phyloP scores from a whole-genome alignment of 805 yeast genomes.

The Henningerozyma blattae region DNA sequence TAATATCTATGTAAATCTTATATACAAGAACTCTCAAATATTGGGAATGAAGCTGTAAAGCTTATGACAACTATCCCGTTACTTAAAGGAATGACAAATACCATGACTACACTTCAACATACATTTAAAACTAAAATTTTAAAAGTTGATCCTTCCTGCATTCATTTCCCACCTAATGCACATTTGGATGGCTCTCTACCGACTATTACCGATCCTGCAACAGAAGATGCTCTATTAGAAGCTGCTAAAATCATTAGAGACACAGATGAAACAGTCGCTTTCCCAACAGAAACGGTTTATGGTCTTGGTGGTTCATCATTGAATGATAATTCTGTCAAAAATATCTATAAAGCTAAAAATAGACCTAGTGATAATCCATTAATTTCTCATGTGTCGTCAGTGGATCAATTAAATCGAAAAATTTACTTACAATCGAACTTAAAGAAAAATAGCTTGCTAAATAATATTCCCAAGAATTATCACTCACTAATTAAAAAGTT shows the following conservation, averaged over 20 bases:
- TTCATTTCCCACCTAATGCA: constrained; percentile 30
- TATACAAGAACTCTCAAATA: too few relatives aligned
- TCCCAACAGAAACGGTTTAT: constrained; percentile 96
- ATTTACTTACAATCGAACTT: constrained; percentile 28
- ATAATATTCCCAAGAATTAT: constrained; percentile 56
- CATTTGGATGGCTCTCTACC: constrained; percentile 31
- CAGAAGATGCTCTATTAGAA: constrained; percentile 35
- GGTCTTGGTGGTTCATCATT: constrained; percentile 88
- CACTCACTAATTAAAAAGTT: constrained; percentile 48
- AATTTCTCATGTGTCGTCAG: constrained; percentile 77
- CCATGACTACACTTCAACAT: too few relatives aligned
- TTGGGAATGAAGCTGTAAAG: too few relatives aligned
- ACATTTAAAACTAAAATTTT: constrained; percentile 42
- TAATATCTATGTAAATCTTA: too few relatives aligned
- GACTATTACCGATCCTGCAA: constrained; percentile 37
- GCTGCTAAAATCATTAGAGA: constrained; percentile 49
- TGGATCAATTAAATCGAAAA: constrained; percentile 53
- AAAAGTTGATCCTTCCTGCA: constrained; percentile 41
- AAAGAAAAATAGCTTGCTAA: constrained; percentile 7
- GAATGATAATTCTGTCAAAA: constrained; percentile 55
- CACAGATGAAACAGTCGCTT: constrained; percentile 61
- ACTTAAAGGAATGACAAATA: too few relatives aligned
- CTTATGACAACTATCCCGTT: too few relatives aligned
- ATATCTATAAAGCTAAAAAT: constrained; percentile 80
- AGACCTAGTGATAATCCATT: constrained; percentile 94